Conservation (phyloP, 169 alveolate genomes). For the Theileria orientalis region DNA sequence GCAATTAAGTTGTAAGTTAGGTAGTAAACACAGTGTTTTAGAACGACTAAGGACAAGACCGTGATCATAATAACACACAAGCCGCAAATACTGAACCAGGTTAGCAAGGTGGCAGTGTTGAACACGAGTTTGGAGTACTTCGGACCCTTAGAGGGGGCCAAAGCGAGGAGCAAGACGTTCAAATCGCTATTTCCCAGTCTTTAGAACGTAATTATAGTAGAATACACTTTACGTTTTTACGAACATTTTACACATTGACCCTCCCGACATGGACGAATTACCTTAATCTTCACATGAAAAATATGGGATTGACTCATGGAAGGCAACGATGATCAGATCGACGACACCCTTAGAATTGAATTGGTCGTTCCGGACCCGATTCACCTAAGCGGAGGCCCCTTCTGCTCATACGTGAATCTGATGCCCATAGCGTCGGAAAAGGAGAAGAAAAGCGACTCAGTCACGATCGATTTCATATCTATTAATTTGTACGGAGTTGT, state of each 20-base stretch:
- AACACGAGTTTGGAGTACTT: conserved; percentile 40
- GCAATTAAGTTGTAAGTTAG: conserved; percentile 69
- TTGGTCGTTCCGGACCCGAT: conserved; percentile 38
- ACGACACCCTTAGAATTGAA: conserved; percentile 26
- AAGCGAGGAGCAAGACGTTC: conserved; percentile 42
- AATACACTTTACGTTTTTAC: not conserved
- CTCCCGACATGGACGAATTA: not conserved
- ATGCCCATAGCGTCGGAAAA: conserved; percentile 36
- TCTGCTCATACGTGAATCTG: conserved; percentile 59
- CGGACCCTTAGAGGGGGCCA: conserved; percentile 45
- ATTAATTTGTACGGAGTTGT: conserved; percentile 48
- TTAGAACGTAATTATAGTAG: not conserved
- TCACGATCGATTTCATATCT: conserved; percentile 54
- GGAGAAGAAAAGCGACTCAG: conserved; percentile 6
- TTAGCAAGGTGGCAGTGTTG: conserved; percentile 43
- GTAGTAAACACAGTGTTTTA: not conserved
- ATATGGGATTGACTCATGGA: conserved; percentile 2
- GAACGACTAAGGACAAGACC: conserved; percentile 51
- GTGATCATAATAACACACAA: conserved; percentile 77
- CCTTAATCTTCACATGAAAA: not conserved
- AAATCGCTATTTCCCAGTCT: conserved; percentile 38
- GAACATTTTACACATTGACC: not conserved
- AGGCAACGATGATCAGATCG: not conserved
- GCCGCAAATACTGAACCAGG: conserved; percentile 28
- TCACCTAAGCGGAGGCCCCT: conserved; percentile 61